Conservation (phyloP, 495 filamentous ascomycete genomes). For the Viridothelium virens region DNA sequence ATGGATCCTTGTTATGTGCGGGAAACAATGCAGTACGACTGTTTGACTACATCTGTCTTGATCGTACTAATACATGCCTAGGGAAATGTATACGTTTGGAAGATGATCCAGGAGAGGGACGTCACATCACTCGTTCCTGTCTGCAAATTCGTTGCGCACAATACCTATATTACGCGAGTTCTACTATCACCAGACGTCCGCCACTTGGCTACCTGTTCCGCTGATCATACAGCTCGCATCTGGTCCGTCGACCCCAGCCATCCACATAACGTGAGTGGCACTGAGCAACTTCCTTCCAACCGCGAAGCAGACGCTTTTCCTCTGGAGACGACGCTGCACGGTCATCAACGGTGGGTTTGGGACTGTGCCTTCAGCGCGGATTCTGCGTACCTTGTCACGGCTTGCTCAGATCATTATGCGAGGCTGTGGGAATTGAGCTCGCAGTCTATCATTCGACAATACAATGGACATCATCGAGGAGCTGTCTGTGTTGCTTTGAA, state of each 20-base stretch:
- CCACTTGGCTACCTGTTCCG: slow-evolving; percentile 93
- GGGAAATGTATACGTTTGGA: slow-evolving; percentile 97
- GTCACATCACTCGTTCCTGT: slow-evolving; percentile 82
- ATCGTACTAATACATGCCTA: slow-evolving; percentile 31
- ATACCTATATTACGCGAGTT: slow-evolving; percentile 88
- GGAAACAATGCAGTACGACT: slow-evolving; percentile 76
- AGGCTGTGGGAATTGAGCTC: slow-evolving; percentile 85
- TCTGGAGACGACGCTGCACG: slow-evolving; percentile 81
- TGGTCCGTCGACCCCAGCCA: slow-evolving; percentile 67
- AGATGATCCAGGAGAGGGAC: slow-evolving; percentile 74
- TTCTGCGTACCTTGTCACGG: slow-evolving; percentile 94
- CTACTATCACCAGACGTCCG: slow-evolving; percentile 95
- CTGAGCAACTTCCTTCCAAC: neutral
- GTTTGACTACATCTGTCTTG: slow-evolving; percentile 6
- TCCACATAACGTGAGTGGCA: slow-evolving; percentile 21
- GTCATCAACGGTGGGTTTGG: slow-evolving; percentile 98
- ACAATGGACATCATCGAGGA: slow-evolving; percentile 94
- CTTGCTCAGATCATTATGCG: slow-evolving; percentile 94
- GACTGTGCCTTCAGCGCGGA: slow-evolving; percentile 98
- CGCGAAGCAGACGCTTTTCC: slow-evolving; percentile 52
- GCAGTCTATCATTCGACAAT: slow-evolving; percentile 89
- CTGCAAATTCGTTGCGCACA: slow-evolving; percentile 87
- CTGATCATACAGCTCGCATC: slow-evolving; percentile 95
- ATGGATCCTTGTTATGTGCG: slow-evolving; percentile 88
- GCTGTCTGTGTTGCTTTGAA: slow-evolving; percentile 95